phyloP scores from a whole-genome alignment of 768 basidiomycete genomes.

The Strobilomyces confusus region DNA sequence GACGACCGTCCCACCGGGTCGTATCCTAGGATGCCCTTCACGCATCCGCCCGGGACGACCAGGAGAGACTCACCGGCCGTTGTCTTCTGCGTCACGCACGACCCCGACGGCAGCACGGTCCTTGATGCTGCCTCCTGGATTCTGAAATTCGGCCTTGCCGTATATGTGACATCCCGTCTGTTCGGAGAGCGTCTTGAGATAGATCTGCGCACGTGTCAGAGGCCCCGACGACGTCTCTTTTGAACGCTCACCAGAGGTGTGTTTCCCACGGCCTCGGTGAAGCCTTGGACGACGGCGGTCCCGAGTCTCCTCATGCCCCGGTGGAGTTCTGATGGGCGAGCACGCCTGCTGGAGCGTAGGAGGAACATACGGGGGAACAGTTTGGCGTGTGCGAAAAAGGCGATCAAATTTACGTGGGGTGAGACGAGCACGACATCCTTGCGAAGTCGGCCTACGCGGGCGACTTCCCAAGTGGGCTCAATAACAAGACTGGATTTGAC shows the following conservation, averaged over 20 bases:
- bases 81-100: slow-evolving; percentile 79
- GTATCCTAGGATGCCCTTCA: slow-evolving; percentile 45
- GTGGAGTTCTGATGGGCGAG: slow-evolving; percentile 6
- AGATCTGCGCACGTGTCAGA: slow-evolving; percentile 53
- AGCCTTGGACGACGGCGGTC: slow-evolving; percentile 67
- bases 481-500: background rate
- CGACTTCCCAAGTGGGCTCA: background rate
- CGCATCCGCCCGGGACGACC: background rate
- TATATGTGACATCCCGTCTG: slow-evolving; percentile 79
- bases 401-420: background rate
- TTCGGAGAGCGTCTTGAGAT: slow-evolving; percentile 75
- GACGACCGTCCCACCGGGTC: slow-evolving; percentile 96
- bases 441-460: background rate
- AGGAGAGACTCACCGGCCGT: slow-evolving; percentile 57
- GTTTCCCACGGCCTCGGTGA: slow-evolving; percentile 86
- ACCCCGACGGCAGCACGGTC: slow-evolving; percentile 94
- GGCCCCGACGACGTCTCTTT: background rate
- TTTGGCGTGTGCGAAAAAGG: background rate
- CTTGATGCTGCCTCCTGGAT: slow-evolving; percentile 97
- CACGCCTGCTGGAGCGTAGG: no score
- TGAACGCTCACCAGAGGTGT: slow-evolving; percentile 73
- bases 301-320: slow-evolving; percentile 32
- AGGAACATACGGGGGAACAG: no score
- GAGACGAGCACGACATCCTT: slow-evolving; percentile 21
- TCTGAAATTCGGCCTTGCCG: slow-evolving; percentile 98